Evolutionary conservation across 148 eudicot genomes (phyloP).

Genomic region (Arbutus unedo): DNA sequence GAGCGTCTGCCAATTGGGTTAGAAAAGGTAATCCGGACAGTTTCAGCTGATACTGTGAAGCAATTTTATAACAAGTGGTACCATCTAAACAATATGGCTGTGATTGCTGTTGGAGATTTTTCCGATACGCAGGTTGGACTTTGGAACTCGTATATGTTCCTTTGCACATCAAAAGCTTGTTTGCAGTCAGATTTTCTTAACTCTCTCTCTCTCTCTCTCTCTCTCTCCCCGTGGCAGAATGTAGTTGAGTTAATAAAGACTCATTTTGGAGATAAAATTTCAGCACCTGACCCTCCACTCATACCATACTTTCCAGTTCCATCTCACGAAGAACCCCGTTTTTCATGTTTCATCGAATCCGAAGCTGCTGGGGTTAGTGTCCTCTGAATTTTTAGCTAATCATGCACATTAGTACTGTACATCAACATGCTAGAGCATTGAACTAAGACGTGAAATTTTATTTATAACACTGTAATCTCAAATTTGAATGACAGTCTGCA

Average conservation of each 20-base stretch:
- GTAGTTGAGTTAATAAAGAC: conserved; percentile 68
- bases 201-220: conserved; percentile 13
- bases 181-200: neutral
- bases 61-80: conserved; percentile 78
- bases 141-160: conserved; percentile 7
- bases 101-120: conserved; percentile 90
- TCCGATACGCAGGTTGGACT: conserved; percentile 63
- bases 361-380: conserved; percentile 81
- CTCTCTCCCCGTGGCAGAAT: conserved; percentile 33
- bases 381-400: conserved; percentile 5
- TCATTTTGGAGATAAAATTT: conserved; percentile 51
- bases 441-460: neutral
- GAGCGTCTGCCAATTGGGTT: conserved; percentile 88
- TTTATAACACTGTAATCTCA: neutral
- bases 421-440: neutral
- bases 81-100: conserved; percentile 75
- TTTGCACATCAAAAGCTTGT: neutral
- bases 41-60: conserved; percentile 64
- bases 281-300: conserved; percentile 37
- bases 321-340: conserved; percentile 63
- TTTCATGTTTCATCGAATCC: conserved; percentile 70
- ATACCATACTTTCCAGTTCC: conserved; percentile 59
- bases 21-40: conserved; percentile 73
- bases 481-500: conserved; percentile 52
- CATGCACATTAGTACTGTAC: neutral